Base-by-base conservation (phyloP, 2,329 filamentous ascomycete species). In the Curvularia sp. region DNA sequence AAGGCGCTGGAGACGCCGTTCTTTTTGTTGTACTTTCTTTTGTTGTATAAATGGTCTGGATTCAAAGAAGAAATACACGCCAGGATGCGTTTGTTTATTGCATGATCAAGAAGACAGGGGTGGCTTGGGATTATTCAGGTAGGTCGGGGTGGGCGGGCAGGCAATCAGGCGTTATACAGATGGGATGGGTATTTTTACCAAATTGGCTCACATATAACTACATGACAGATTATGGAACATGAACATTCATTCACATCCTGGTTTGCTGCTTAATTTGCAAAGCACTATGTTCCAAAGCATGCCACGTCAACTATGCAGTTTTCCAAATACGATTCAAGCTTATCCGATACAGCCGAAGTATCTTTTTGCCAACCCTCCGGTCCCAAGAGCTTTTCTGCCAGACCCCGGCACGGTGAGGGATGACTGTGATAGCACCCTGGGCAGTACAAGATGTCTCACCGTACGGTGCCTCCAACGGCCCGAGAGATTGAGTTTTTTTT, bases 221-320 rank as follows among this genome's bases (percentile, higher is more conserved):
- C 20, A 31, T 22, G 28, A 33, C 28, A 20, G 44, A n/a, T 20
- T 33, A 48, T 33, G 44, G 18, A 48, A 15, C 20, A 48, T 22
- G 28, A 31, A 31, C 18, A 33, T 48, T 24, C n/a, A 33, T 33
- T 33, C 30, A 15, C 7, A 44, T 18, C 6, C 35, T 18, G 6
- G 24, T 28, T 44, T 44, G 2, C 24, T 44, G 42, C 42, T 28
- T 26, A 15, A 15, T 44, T 7, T 28, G 13, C 2, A 24, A 22
- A n/a, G 24, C 22, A n/a, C 24, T 8, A 28, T 13, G 13, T 38
- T 38, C 35, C 15, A 4, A 18, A 7, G 5, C 35, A 22, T 44
- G 42, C 42, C 42, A 44, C 42, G 42, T 44, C 24, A 22, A n/a
- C 22, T n/a, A 28, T 44, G 42, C 42, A 44, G 13, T 38, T 44